Conservation (phyloP, 139 green algal species). For the Pleodorina starrii region DNA sequence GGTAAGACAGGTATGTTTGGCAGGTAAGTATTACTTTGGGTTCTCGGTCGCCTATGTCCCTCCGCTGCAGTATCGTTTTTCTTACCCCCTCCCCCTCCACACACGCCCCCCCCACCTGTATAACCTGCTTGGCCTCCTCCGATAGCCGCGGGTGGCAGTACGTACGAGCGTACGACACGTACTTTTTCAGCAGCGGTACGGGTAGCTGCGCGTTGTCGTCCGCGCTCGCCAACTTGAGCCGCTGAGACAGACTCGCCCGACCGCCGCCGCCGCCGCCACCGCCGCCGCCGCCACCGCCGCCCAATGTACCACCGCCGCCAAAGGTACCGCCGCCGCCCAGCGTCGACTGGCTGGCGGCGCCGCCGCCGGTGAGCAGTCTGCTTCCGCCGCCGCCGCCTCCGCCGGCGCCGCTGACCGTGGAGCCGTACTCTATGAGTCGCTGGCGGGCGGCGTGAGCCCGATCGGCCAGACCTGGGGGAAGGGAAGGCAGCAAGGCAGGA, state of each 20-base stretch:
- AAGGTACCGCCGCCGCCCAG: neutral
- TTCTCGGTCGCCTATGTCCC: too few species aligned
- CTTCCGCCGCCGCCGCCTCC: neutral
- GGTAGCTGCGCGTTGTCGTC: conserved; percentile 69
- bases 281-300: neutral
- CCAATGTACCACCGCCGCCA: neutral
- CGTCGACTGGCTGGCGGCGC: conserved; percentile 11
- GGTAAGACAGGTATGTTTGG: too few species aligned
- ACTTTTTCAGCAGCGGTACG: conserved; percentile 87
- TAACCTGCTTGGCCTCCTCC: conserved; percentile 74
- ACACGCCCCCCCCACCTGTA: conserved; percentile 52
- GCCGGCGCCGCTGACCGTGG: neutral
- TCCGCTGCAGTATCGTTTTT: neutral
- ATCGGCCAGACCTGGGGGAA: conserved; percentile 57
- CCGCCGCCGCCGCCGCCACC: neutral
- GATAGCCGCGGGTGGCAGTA: conserved; percentile 83
- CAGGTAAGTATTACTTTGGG: too few species aligned
- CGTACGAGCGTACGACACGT: conserved; percentile 92
- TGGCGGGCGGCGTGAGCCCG: conserved; percentile 58
- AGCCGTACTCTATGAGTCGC: conserved; percentile 62
- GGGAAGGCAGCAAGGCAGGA: too few species aligned
- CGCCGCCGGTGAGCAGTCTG: conserved; percentile 14
- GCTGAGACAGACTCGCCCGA: conserved; percentile 41
- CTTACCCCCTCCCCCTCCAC: neutral
- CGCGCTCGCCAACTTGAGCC: conserved; percentile 33